Base-by-base conservation (phyloP, 176 grass and related monocot genomes). In the Carex littledalei region DNA sequence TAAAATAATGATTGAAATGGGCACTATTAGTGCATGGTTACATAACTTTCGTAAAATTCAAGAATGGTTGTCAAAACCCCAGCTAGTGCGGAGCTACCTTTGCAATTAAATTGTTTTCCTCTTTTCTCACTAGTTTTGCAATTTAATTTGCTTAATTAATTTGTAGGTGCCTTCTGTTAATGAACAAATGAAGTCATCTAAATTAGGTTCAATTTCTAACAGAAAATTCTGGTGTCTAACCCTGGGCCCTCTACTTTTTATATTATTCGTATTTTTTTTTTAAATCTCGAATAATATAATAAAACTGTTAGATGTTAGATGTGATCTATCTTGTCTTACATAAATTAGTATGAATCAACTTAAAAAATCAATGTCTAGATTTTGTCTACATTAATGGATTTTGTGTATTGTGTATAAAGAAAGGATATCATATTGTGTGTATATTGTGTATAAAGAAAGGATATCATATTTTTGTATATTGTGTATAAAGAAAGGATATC, bases 41-140 rank as follows among this genome's bases (percentile, higher is more conserved):
- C 24, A 17, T 17, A 74, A 32, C 74, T 78, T 78, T 54, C 74
- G 56, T 78, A 26, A 78, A 78, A 55, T 31, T 78, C 13, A 77
- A 77, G 49, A 77, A 55, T 55, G 73, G 5, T 31, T 77, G 49
- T 77, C 47, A 32, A 17, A 77, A 76, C 13, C 9, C 24, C 69
- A 24, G 43, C 68, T 54, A 53, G 20, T 76, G 43, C 22, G 21
- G 22, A 49, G 11, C 72, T n/a, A 76, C 13, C n/a, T 26, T 76
- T 26, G 20, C 20, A 76, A 76, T 6, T 52, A 26, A 26, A 76
- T 53, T 14, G 13, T 37, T 11, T 26, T 29, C 12, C 21, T 54
- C 47, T 54, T 76, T 76, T 26, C 11, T 55, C 21, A 77, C 22
- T 55, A 55, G 24, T 77, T 14, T 77, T 74, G 13, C 50, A 56